Evolutionary conservation across 768 basidiomycete genomes (phyloP).

Genomic region (Podaxis sp.): DNA sequence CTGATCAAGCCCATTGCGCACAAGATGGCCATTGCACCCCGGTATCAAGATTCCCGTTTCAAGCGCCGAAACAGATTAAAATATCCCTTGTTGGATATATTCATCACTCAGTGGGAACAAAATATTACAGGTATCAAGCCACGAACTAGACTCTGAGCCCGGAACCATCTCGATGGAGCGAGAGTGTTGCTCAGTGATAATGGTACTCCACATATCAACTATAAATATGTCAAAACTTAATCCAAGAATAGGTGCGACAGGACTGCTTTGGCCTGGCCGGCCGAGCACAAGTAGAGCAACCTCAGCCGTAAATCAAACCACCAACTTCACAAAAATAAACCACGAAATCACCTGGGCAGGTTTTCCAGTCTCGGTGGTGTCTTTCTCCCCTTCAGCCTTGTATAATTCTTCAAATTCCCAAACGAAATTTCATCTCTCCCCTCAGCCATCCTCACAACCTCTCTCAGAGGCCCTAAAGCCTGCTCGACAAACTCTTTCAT

Average conservation of each 20-base stretch:
- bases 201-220: too few relatives aligned
- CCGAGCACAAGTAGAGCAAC: not conserved
- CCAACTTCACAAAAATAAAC: not conserved
- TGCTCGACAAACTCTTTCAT: conserved; percentile 27
- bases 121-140: too few relatives aligned
- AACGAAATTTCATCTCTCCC: conserved; percentile 44
- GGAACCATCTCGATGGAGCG: too few relatives aligned
- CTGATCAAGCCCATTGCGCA: too few relatives aligned
- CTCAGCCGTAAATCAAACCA: not conserved
- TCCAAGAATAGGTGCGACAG: not conserved
- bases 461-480: conserved; percentile 44
- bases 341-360: not conserved
- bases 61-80: not conserved
- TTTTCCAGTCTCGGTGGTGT: not conserved
- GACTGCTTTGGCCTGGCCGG: not conserved
- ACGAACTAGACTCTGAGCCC: too few relatives aligned
- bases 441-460: conserved; percentile 58
- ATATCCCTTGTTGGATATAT: too few relatives aligned
- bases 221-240: not conserved
- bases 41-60: not conserved
- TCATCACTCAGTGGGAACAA: too few relatives aligned
- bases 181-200: too few relatives aligned
- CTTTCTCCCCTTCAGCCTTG: conserved; percentile 14
- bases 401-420: conserved; percentile 34
- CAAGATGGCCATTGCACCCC: too few relatives aligned